These are phyloP conservation scores for Drechslerella coelobrocha DNA, from an alignment of 2,329 filamentous ascomycete species.

Conservation along the genomic window DNA sequence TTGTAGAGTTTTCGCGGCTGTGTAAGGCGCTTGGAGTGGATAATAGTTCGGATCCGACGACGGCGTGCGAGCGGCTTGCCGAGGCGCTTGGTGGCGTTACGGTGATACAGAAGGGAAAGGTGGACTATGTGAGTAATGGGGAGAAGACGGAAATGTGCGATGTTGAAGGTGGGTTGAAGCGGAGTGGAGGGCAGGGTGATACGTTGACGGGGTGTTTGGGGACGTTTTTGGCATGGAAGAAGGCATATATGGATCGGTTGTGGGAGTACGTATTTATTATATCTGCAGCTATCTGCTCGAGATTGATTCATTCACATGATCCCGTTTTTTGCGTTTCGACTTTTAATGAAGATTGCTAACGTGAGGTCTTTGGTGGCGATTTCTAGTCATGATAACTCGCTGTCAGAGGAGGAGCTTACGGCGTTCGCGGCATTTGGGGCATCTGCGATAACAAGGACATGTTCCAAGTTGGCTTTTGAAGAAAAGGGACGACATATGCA, in stretches of 20 bases:
- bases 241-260: constrained; percentile 80
- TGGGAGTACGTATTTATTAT: constrained; percentile 66
- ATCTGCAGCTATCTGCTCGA: not conserved
- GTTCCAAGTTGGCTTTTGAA: constrained; percentile 82
- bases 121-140: constrained; percentile 84
- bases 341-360: constrained; percentile 47
- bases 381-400: constrained; percentile 61
- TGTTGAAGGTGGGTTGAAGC: constrained; percentile 80
- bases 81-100: constrained; percentile 83
- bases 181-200: constrained; percentile 93
- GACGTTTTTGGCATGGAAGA: constrained; percentile 86
- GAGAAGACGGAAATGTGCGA: constrained; percentile 77
- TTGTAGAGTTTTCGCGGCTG: constrained; percentile 86
- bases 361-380: constrained; percentile 54
- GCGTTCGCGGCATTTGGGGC: constrained; percentile 85
- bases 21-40: constrained; percentile 77
- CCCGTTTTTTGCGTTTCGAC: too few species aligned
- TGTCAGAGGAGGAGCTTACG: constrained; percentile 68
- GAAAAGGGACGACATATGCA: constrained; percentile 87
- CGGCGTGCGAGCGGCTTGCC: constrained; percentile 73
- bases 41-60: constrained; percentile 59
- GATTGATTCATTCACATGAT: not conserved
- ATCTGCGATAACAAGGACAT: constrained; percentile 86
- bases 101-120: constrained; percentile 84
- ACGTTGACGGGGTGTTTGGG: constrained; percentile 89